These are phyloP conservation scores for Limonium bicolor DNA, from an alignment of 148 eudicot genomes.

Conservation along the genomic window DNA sequence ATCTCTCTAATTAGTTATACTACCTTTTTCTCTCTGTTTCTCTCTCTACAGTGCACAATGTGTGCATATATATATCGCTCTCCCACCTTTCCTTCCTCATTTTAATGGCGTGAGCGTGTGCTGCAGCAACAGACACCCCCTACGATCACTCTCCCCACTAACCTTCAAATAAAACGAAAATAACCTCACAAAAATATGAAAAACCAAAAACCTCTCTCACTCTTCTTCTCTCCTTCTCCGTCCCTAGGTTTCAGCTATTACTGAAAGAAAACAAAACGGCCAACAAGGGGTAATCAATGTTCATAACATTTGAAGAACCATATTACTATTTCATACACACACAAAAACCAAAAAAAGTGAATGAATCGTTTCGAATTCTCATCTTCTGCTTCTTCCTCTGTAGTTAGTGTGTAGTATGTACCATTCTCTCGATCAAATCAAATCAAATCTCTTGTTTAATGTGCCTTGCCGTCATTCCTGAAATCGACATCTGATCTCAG, in stretches of 20 bases:
- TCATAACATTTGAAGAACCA: too few species aligned
- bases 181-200: neutral
- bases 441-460: neutral
- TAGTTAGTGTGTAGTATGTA: neutral
- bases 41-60: conserved; percentile 1
- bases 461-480: conserved; percentile 5
- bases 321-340: too few species aligned
- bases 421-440: conserved; percentile 5
- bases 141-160: conserved; percentile 17
- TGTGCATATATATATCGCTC: conserved; percentile 10
- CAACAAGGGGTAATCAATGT: too few species aligned
- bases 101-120: conserved; percentile 46
- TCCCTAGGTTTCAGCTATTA: too few species aligned
- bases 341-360: too few species aligned
- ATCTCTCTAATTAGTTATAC: too few species aligned
- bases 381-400: too few species aligned
- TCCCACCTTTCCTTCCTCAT: conserved; percentile 16
- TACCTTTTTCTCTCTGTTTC: too few species aligned
- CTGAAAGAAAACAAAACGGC: too few species aligned
- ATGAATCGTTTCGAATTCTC: too few species aligned
- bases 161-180: conserved; percentile 5
- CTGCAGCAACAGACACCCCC: conserved; percentile 21
- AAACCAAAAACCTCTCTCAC: conserved; percentile 5
- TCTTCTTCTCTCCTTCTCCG: conserved; percentile 2
- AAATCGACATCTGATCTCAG: conserved; percentile 18